These are phyloP conservation scores for Cicer bijugum DNA, from an alignment of 306 rosid genomes.

Conservation along the genomic window DNA sequence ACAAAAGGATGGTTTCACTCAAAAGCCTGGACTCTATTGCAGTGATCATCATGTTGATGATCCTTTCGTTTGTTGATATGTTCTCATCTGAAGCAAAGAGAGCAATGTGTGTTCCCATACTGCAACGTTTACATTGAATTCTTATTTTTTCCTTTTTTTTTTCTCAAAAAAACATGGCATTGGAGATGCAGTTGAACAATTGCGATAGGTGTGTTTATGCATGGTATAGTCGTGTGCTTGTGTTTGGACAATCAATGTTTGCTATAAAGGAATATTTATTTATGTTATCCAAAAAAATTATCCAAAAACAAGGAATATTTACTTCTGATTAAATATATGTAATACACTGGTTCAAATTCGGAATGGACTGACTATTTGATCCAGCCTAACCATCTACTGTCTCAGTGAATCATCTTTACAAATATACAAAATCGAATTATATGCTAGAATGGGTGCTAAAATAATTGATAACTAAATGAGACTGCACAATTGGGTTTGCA, in stretches of 20 bases:
- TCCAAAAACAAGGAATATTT: slow-evolving; percentile 37
- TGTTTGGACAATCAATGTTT: slow-evolving; percentile 36
- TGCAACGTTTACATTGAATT: neutral
- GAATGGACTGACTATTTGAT: slow-evolving; percentile 39
- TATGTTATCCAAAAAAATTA: neutral
- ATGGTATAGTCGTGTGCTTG: slow-evolving; percentile 1
- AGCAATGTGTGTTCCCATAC: slow-evolving; percentile 8
- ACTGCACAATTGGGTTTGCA: slow-evolving; percentile 57
- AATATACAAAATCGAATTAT: slow-evolving; percentile 60
- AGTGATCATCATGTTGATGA: slow-evolving; percentile 65
- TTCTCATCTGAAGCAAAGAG: slow-evolving; percentile 35
- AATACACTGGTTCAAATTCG: slow-evolving; percentile 53
- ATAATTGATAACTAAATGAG: slow-evolving; percentile 38
- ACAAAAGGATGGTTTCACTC: slow-evolving; percentile 67
- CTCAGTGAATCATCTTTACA: slow-evolving; percentile 51
- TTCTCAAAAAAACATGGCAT: neutral
- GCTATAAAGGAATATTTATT: slow-evolving; percentile 47
- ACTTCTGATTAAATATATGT: slow-evolving; percentile 43
- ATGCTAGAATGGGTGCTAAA: slow-evolving; percentile 53
- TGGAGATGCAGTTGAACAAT: slow-evolving; percentile 7
- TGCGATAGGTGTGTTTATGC: neutral
- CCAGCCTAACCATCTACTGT: slow-evolving; percentile 52
- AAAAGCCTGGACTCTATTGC: slow-evolving; percentile 94
- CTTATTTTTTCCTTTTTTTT: neutral
- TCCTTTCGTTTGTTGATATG: slow-evolving; percentile 56